Percentiles rank a stretch among this genome's conserved stretches.
These are phyloP conservation scores for Thielaviopsis populi DNA, from an alignment of 2,329 filamentous ascomycete species.

Conservation along the genomic window DNA sequence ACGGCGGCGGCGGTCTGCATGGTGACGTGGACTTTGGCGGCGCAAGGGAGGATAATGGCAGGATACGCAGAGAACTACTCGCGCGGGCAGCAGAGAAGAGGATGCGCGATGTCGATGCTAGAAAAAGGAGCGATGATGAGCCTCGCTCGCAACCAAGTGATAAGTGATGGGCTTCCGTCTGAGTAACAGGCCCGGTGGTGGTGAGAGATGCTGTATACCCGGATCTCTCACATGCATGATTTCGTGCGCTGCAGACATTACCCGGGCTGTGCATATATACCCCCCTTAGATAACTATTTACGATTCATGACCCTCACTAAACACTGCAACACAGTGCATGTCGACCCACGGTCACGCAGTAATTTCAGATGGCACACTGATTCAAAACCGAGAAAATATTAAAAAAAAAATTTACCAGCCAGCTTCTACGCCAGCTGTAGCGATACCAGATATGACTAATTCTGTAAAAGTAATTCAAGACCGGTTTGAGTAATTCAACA, in stretches of 20 bases:
- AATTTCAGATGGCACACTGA: not conserved
- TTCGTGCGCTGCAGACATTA: too few species aligned
- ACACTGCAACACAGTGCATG: too few species aligned
- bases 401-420: not conserved
- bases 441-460: not conserved
- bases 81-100: slow-evolving; percentile 60
- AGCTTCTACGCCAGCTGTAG: not conserved
- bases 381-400: not conserved
- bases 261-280: too few species aligned
- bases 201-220: not conserved
- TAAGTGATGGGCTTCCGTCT: not conserved
- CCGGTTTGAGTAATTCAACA: not conserved
- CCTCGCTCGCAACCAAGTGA: not conserved
- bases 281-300: too few species aligned
- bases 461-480: not conserved
- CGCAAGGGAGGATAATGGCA: slow-evolving; percentile 30
- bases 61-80: slow-evolving; percentile 59
- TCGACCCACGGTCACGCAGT: not conserved
- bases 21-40: slow-evolving; percentile 67
- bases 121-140: not conserved
- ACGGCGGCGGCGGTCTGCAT: slow-evolving; percentile 40
- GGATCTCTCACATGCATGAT: too few species aligned
- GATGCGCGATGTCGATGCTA: slow-evolving; percentile 6
- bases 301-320: too few species aligned
- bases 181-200: not conserved